phyloP scores from a whole-genome alignment of 768 basidiomycete species.

The Phylloporus sp. region DNA sequence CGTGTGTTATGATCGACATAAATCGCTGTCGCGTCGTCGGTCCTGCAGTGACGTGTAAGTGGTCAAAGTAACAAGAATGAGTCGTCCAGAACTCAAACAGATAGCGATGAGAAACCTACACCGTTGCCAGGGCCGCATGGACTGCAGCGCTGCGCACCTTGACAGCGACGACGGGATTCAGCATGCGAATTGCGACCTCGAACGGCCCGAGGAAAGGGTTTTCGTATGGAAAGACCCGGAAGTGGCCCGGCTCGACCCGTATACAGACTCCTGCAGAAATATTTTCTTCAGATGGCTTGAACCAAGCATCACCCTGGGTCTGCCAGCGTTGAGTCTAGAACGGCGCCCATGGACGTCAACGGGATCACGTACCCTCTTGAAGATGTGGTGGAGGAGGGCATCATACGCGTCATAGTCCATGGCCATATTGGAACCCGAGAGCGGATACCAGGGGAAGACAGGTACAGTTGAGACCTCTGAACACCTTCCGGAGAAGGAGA shows the following conservation, averaged over 20 bases:
- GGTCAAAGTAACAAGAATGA: conserved; percentile 1
- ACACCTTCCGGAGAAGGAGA: neutral
- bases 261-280: conserved; percentile 76
- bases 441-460: neutral
- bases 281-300: conserved; percentile 81
- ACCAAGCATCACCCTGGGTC: conserved; percentile 84
- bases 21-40: conserved; percentile 57
- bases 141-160: conserved; percentile 78
- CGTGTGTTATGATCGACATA: conserved; percentile 78
- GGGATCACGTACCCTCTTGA: conserved; percentile 53
- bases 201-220: conserved; percentile 78
- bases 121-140: conserved; percentile 68
- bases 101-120: conserved; percentile 42
- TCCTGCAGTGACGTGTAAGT: conserved; percentile 32
- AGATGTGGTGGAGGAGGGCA: conserved; percentile 76
- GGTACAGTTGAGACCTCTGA: neutral
- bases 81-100: neutral
- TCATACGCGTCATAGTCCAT: conserved; percentile 73
- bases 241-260: conserved; percentile 61
- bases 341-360: neutral
- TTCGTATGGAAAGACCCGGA: conserved; percentile 83
- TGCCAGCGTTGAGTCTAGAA: conserved; percentile 24
- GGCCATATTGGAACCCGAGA: conserved; percentile 16
- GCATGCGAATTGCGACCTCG: conserved; percentile 66
- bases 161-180: conserved; percentile 84